Evolutionary conservation across 192 early-diverging fungal genomes (phyloP).

Genomic region (Pilobolus umbonatus): DNA sequence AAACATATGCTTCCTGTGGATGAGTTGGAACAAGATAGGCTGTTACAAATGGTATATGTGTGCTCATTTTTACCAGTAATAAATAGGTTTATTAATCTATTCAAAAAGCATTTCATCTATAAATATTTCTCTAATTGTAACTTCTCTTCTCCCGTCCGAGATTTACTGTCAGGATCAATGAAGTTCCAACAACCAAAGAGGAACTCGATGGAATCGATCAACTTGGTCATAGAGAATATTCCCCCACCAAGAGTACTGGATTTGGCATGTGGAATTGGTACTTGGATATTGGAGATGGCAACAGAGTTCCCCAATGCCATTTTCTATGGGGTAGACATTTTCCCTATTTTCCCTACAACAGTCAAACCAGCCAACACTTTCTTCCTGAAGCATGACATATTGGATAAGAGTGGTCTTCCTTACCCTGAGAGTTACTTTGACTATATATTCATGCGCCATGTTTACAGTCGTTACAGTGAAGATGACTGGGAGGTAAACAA

Average conservation of each 20-base stretch:
- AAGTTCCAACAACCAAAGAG: neutral
- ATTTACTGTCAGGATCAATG: slow-evolving; percentile 7
- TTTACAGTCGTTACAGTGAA: slow-evolving; percentile 17
- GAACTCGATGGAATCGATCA: neutral
- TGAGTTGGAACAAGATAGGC: slow-evolving; percentile 29
- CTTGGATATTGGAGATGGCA: slow-evolving; percentile 38
- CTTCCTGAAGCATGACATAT: slow-evolving; percentile 21
- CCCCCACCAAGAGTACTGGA: neutral
- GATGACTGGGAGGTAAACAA: slow-evolving; percentile 17
- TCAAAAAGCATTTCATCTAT: neutral
- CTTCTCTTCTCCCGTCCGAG: slow-evolving; percentile 22
- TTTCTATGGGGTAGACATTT: slow-evolving; percentile 33
- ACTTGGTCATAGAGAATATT: neutral
- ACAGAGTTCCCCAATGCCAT: slow-evolving; percentile 26
- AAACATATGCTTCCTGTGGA: slow-evolving; percentile 24
- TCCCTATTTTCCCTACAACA: slow-evolving; percentile 21
- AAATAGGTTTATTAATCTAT: neutral
- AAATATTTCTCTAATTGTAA: slow-evolving; percentile 16
- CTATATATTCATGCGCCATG: slow-evolving; percentile 24
- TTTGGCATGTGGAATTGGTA: slow-evolving; percentile 12
- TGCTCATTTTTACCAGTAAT: too few relatives aligned
- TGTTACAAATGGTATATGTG: slow-evolving; percentile 21
- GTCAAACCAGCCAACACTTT: slow-evolving; percentile 22
- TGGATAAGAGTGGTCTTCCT: neutral
- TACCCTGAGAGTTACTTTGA: slow-evolving; percentile 21